Percentiles rank a stretch among this genome's conserved stretches.
Conservation (phyloP, 345 rosid genomes). For the Anacardium occidentale region DNA sequence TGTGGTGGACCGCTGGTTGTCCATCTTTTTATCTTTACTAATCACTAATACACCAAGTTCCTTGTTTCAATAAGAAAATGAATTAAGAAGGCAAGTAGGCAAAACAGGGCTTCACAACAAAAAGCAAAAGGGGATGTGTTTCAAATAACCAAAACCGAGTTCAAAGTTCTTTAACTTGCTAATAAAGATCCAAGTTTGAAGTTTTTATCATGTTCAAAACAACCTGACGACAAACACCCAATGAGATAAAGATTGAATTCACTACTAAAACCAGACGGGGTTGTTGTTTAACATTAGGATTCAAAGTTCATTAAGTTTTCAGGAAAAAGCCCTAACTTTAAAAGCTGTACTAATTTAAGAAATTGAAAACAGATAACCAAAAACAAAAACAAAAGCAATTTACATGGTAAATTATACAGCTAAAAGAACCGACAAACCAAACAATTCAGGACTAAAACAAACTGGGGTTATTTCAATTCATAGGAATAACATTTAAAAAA, state of each 20-base stretch:
- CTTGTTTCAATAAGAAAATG: too few species aligned
- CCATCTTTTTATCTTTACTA: too few species aligned
- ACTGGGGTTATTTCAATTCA: background rate
- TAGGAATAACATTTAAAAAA: background rate
- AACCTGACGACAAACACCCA: constrained; percentile 14
- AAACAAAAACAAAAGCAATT: background rate
- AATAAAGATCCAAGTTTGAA: background rate
- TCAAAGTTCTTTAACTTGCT: background rate
- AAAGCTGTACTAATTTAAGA: background rate
- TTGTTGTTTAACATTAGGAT: too few species aligned
- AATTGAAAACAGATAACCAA: background rate
- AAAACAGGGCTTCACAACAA: background rate
- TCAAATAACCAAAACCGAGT: background rate
- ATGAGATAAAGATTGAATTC: too few species aligned
- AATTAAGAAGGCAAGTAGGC: background rate
- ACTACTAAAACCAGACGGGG: too few species aligned
- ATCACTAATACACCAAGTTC: too few species aligned
- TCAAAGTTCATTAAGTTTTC: background rate
- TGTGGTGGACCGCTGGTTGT: too few species aligned
- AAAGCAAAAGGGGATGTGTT: background rate
- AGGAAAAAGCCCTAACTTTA: background rate
- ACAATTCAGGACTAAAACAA: background rate
- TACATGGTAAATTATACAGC: background rate
- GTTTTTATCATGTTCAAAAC: background rate
- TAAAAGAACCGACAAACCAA: background rate